Evolutionary conservation across 768 basidiomycete genomes (phyloP).

Genomic region (Pisolithus orientalis): DNA sequence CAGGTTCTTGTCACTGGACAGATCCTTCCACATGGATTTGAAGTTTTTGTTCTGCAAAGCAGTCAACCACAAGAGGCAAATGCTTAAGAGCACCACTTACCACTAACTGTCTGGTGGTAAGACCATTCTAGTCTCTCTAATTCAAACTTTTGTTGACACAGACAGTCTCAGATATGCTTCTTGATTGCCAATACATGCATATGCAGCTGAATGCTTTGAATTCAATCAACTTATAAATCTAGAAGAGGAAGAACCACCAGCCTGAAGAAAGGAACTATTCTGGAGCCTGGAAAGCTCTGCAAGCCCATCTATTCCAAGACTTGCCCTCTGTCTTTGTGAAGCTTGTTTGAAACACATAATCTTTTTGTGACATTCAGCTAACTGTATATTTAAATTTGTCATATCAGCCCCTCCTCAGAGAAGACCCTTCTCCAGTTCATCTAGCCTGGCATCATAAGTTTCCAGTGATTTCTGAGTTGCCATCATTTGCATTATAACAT

Average conservation of each 20-base stretch:
- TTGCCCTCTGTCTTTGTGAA: not conserved
- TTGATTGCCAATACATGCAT: too few relatives aligned
- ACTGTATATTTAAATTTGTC: not conserved
- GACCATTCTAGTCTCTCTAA: too few relatives aligned
- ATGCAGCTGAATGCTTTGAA: too few relatives aligned
- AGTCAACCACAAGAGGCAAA: not conserved
- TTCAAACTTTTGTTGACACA: too few relatives aligned
- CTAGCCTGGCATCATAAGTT: not conserved
- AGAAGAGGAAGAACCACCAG: too few relatives aligned
- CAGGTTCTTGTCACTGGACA: slow-evolving; percentile 21
- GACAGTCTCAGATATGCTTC: too few relatives aligned
- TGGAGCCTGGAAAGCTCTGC: not conserved
- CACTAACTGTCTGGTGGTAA: too few relatives aligned
- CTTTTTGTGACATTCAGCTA: not conserved
- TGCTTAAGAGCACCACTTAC: too few relatives aligned
- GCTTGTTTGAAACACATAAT: not conserved
- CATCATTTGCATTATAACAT: not conserved
- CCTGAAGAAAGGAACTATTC: slow-evolving; percentile 8
- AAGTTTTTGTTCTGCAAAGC: slow-evolving; percentile 17
- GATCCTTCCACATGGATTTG: slow-evolving; percentile 21
- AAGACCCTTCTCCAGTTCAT: slow-evolving; percentile 3
- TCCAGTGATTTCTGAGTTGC: not conserved
- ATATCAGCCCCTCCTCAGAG: not conserved
- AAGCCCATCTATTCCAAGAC: too few relatives aligned
- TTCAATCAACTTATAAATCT: too few relatives aligned